Evolutionary conservation across 2,329 filamentous ascomycete species (phyloP), one percentile per base, ranked within the genome.

Genomic region (Colletotrichum zoysiae): DNA sequence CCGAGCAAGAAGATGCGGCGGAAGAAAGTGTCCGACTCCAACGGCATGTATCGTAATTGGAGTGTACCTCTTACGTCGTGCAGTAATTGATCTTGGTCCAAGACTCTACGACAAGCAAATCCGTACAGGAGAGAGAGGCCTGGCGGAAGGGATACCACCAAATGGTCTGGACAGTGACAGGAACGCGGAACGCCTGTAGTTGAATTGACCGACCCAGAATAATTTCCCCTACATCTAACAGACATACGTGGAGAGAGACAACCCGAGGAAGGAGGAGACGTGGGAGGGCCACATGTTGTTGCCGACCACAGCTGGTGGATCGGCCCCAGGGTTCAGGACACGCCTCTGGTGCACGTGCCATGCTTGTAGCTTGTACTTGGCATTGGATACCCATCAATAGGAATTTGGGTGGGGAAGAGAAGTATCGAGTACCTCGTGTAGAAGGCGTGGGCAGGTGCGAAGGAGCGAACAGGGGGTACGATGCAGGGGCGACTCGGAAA

Each of bases 291-390:
- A n/a, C 20, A 20, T n/a, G 44, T 12, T 51, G 14, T 57, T 20
- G 1, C 20, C 20, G 16, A 18, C 61, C 23, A 35, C 61, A 46
- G 46, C 38, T 42, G 50, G 18, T 26, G 58, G 48, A 42, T 20
- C 42, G 8, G 35, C 4, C 38, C 23, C 67, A 66, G 61, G 61
- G 67, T 48, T 66, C 67, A 66, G 67, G 67, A 62, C 23, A 48
- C 42, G 18, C 6, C 20, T n/a, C 44, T 9, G 12, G 38, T 40
- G 38, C 38, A 40, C 38, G 38, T 40, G 12, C 38, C 38, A 5
- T 4, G 1, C 0, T 9, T 16, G 42, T 44, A 20, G 1, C 20
- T 0, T 20, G 6, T 8, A 44, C 42, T 44, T 3, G 16, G 14
- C 0, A 18, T 6, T 1, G 0, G 2, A 16, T 0, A 6, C 20